Conservation (phyloP, 1,284 basidiomycete species). For the Exobasidium rhododendri region DNA sequence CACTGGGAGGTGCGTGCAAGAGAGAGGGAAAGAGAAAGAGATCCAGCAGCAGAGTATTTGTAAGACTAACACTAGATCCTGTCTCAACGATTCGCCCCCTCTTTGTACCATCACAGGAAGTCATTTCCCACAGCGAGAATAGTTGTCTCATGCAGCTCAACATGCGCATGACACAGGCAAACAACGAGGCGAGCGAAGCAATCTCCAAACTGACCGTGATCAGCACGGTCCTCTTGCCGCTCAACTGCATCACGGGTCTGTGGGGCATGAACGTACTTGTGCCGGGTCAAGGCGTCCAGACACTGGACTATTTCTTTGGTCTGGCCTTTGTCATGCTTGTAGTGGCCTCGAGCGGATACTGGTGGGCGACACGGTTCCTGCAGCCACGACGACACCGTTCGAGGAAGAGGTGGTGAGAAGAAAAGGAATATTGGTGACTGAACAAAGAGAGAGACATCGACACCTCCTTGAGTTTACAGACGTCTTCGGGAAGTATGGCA, state of each 20-base stretch:
- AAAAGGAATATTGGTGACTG: too few species aligned
- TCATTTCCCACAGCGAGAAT: neutral
- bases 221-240: constrained; percentile 9
- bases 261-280: constrained; percentile 15
- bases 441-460: too few species aligned
- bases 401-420: too few species aligned
- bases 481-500: too few species aligned
- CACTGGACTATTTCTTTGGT: constrained; percentile 1
- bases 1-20: constrained; percentile 11
- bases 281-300: neutral
- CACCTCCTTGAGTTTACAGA: too few species aligned
- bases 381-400: too few species aligned
- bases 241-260: constrained; percentile 12
- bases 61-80: neutral
- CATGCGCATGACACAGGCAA: constrained; percentile 9
- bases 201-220: constrained; percentile 12
- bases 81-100: too few species aligned
- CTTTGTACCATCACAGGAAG: neutral
- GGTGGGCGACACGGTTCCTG: constrained; percentile 8
- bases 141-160: constrained; percentile 6
- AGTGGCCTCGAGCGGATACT: neutral
- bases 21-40: too few species aligned
- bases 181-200: constrained; percentile 4
- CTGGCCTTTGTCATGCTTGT: constrained; percentile 2
- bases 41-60: too few species aligned